Base-by-base conservation (phyloP, 805 yeast species). In the Barnettozyma californica region DNA sequence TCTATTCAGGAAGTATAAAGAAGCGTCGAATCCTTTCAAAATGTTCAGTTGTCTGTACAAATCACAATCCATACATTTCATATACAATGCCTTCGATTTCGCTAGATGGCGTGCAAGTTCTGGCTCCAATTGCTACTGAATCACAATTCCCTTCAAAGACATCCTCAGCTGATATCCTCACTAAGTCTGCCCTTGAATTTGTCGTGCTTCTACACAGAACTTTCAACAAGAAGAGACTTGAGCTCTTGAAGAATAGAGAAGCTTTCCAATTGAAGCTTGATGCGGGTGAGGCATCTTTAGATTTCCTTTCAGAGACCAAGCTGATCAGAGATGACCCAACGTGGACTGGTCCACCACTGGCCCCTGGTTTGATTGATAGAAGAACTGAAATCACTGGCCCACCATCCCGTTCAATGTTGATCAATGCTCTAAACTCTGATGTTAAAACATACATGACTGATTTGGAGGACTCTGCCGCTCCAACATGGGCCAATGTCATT, bases 331-430 rank as follows among this genome's bases (percentile, higher is more conserved):
- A 81, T 36, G 87, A 86, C 60, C 79, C 85, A 36, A 76, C 80
- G 21, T 86, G 94, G 94, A 77, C 74, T 52, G 91, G 94, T 55
- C 80, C 83, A 20, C 78, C 84, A 40, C 74, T 82, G 44, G 90
- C 87, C 23, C 83, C 81, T 21, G 91, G 91, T 29, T 68, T 86
- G 55, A 75, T 78, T 51, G 83, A 82, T 63, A 78, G 95, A 71
- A 77, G 87, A 61, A 83, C 82, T 29, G 95, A 86, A 68, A 86
- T 86, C 65, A 86, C 95, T 21, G 95, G 95, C 39, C 95, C 95
- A 19, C 88, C 92, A 53, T 84, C 83, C 65, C 77, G 94, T 50
- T 85, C 86, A 61, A 86, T 86, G 95, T 77, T 86, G 54, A 82
- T 86, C 60, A 86, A 85, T 64, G 94, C 94, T 5, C 74, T 86